Conservation (phyloP, 257 asterid species). For the Petunia axillaris region DNA sequence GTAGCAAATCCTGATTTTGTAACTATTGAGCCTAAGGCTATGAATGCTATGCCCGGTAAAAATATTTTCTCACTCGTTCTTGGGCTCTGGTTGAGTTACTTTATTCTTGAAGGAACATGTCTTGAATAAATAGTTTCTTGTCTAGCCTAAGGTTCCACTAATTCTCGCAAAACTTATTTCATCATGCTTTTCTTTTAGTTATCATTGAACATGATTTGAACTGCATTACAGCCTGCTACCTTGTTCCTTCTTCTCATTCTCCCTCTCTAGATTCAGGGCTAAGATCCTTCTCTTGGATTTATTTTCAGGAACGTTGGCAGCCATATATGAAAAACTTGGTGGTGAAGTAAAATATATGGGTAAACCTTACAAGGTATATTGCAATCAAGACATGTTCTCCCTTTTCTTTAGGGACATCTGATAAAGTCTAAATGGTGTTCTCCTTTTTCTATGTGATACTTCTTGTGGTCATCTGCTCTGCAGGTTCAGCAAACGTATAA, state of each 20-base stretch:
- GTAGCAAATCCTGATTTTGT: constrained; percentile 97
- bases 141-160: too few species aligned
- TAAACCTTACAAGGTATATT: constrained; percentile 82
- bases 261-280: neutral
- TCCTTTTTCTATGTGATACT: too few species aligned
- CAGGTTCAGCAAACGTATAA: too few species aligned
- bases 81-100: neutral
- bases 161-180: too few species aligned
- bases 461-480: too few species aligned
- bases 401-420: too few species aligned
- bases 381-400: neutral
- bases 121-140: too few species aligned
- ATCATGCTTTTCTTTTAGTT: too few species aligned
- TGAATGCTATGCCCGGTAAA: constrained; percentile 90
- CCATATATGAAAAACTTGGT: constrained; percentile 81
- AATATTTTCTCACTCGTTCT: neutral
- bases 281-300: constrained; percentile 16
- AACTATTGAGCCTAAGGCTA: constrained; percentile 86
- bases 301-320: constrained; percentile 72
- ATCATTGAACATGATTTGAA: too few species aligned
- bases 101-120: neutral
- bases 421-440: too few species aligned
- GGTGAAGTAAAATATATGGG: constrained; percentile 99
- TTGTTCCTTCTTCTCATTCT: neutral
- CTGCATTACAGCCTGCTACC: neutral